Evolutionary conservation across 306 rosid genomes (phyloP).

Genomic region (Notholithocarpus densiflorus): DNA sequence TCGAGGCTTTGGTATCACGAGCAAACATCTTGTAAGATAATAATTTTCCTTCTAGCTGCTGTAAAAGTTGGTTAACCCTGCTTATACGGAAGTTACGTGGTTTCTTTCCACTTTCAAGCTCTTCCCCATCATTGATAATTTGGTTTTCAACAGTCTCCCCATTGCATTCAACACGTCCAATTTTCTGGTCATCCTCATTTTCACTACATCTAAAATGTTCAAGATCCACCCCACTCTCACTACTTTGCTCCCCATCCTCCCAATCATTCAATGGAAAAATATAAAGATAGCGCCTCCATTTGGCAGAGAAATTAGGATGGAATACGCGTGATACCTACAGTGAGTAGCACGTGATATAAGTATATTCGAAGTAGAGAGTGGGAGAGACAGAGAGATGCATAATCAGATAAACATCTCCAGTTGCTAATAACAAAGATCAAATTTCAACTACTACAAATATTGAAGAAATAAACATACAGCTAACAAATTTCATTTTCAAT

Average conservation of each 20-base stretch:
- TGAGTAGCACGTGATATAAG: conserved; percentile 15
- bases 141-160: conserved; percentile 14
- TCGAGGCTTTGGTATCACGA: conserved; percentile 95
- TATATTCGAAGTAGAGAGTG: not conserved
- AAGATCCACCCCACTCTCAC: conserved; percentile 29
- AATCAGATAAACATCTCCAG: not conserved
- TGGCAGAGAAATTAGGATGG: conserved; percentile 95
- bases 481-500: conserved; percentile 2
- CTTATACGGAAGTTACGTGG: conserved; percentile 51
- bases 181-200: conserved; percentile 21
- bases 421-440: not conserved
- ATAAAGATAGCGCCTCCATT: conserved; percentile 90
- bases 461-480: conserved; percentile 22
- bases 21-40: conserved; percentile 94
- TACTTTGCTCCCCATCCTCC: conserved; percentile 36
- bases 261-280: conserved; percentile 66
- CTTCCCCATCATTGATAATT: conserved; percentile 16
- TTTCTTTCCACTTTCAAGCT: conserved; percentile 38
- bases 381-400: not conserved
- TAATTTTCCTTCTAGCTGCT: conserved; percentile 71
- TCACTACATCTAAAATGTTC: conserved; percentile 25
- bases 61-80: conserved; percentile 70
- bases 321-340: conserved; percentile 81
- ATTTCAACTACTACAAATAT: not conserved
- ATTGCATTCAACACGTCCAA: conserved; percentile 9